Percentiles rank a stretch among this genome's conserved stretches.
These are phyloP conservation scores for Cutaneotrichosporon dermatis DNA, from an alignment of 1,284 basidiomycete species.

Conservation along the genomic window DNA sequence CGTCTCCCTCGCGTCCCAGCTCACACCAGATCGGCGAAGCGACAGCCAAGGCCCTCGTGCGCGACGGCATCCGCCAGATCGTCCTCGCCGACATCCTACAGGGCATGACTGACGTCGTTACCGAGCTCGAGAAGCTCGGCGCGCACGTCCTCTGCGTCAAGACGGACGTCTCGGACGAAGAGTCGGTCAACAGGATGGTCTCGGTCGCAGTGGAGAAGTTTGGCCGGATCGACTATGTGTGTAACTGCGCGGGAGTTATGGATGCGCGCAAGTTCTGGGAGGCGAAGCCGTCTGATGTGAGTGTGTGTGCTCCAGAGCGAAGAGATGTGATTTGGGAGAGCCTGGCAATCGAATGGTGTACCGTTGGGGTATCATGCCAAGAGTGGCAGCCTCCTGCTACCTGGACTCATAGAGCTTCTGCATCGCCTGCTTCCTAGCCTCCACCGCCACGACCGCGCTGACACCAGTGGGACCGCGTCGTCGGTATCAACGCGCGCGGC, in stretches of 20 bases:
- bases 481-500: slow-evolving; percentile 8
- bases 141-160: slow-evolving; percentile 3
- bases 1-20: too few species aligned
- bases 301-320: neutral
- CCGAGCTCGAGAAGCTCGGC: neutral
- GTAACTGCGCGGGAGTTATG: slow-evolving; percentile 29
- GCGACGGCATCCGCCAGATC: slow-evolving; percentile 6
- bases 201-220: slow-evolving; percentile 12
- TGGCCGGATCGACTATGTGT: slow-evolving; percentile 36
- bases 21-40: slow-evolving; percentile 13
- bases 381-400: too few species aligned
- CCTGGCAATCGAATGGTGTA: too few species aligned
- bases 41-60: slow-evolving; percentile 11
- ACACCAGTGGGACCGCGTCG: neutral
- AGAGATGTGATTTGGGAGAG: too few species aligned
- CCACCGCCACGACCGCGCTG: neutral
- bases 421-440: too few species aligned
- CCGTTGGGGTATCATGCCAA: too few species aligned
- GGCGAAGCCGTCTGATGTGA: neutral
- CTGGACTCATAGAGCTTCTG: too few species aligned
- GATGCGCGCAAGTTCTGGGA: neutral
- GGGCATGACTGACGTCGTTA: slow-evolving; percentile 5
- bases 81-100: slow-evolving; percentile 9
- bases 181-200: slow-evolving; percentile 9
- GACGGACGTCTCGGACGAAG: slow-evolving; percentile 16